Percentiles rank a stretch among this genome's conserved stretches.
phyloP scores from a whole-genome alignment of 2,329 filamentous ascomycete genomes.

The Pseudocercospora cruenta region DNA sequence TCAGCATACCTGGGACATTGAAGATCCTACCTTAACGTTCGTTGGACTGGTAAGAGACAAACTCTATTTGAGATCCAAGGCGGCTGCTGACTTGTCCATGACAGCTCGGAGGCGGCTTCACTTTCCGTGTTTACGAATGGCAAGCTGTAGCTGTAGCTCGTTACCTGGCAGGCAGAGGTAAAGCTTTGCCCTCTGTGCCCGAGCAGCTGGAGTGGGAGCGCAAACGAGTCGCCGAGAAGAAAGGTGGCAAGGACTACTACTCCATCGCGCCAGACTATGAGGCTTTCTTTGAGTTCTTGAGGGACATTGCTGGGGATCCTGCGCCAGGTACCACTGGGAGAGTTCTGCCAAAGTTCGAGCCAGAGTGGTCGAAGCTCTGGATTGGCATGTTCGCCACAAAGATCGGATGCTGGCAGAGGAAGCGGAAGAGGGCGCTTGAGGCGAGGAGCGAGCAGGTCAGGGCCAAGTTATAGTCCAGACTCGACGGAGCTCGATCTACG shows the following conservation, averaged over 20 bases:
- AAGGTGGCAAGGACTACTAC: slow-evolving; percentile 10
- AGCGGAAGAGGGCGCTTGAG: slow-evolving; percentile 1
- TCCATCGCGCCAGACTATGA: slow-evolving; percentile 7
- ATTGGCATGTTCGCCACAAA: slow-evolving; percentile 7
- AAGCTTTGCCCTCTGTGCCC: background rate
- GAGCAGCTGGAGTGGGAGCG: slow-evolving; percentile 10
- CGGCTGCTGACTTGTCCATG: background rate
- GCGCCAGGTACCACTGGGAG: background rate
- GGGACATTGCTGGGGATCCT: slow-evolving; percentile 5
- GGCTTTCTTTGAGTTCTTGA: slow-evolving; percentile 6
- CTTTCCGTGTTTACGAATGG: slow-evolving; percentile 6
- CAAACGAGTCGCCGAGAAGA: slow-evolving; percentile 3
- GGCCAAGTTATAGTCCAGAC: background rate
- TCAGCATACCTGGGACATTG: slow-evolving; percentile 11
- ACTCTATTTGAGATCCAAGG: background rate
- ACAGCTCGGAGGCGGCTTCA: slow-evolving; percentile 9
- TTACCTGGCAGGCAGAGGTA: slow-evolving; percentile 1
- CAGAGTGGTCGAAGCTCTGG: slow-evolving; percentile 7
- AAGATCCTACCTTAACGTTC: slow-evolving; percentile 1
- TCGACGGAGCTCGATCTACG: too few species aligned
- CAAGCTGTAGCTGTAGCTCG: slow-evolving; percentile 10
- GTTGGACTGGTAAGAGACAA: background rate
- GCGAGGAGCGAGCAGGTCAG: background rate
- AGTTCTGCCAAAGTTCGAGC: background rate
- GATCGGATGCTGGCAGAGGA: slow-evolving; percentile 10